Base-by-base conservation (phyloP, 2,329 filamentous ascomycete species). In the Lasiodiplodia gonubiensis region DNA sequence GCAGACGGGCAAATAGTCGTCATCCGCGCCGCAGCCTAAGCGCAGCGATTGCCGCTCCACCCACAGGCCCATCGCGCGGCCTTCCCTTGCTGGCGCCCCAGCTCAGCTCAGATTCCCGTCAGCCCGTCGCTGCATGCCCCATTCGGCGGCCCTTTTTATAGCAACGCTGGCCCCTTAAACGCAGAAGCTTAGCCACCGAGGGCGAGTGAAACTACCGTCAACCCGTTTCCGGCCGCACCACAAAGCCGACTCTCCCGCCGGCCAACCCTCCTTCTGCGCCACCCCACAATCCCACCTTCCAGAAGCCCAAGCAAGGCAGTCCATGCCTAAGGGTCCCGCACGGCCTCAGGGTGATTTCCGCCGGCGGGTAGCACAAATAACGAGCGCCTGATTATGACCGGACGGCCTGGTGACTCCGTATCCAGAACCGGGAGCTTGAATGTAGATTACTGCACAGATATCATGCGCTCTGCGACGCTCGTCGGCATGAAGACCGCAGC, bases 361-460 rank as follows among this genome's bases (percentile, higher is more conserved):
- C 30, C 4, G 23, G 30, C 21, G 59, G 23, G 59, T 63, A 10
- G 59, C 46, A 63, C 59, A 63, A 61, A 63, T 63, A 63, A 37
- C 21, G 59, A 51, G 42, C 59, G 59, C 59, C 59, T 63, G 59
- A 63, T 51, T 18, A 25, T 61, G 39, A 21, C 23, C 57, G 39
- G 57, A 48, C 42, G 57, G 57, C 25, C 59, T 63, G 59, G 46
- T 48, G 59, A 51, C 42, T 63, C 59, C 59, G 27, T 63, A 37
- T 51, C 59, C 59, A 63, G 46, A 63, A 63, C 42, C n/a, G 59
- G 59, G 59, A 63, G 46, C 30, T 30, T 30, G 35, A 63, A 37
- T 63, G 59, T 37, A 63, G 59, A 63, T 63, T 51, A 63, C 42
- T 52, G 59, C 59, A 63, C 59, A 63, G 59, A 63, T 63, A 51